Evolutionary conservation across 192 early-diverging fungal genomes (phyloP).

Genomic region (Funneliformis mosseae): DNA sequence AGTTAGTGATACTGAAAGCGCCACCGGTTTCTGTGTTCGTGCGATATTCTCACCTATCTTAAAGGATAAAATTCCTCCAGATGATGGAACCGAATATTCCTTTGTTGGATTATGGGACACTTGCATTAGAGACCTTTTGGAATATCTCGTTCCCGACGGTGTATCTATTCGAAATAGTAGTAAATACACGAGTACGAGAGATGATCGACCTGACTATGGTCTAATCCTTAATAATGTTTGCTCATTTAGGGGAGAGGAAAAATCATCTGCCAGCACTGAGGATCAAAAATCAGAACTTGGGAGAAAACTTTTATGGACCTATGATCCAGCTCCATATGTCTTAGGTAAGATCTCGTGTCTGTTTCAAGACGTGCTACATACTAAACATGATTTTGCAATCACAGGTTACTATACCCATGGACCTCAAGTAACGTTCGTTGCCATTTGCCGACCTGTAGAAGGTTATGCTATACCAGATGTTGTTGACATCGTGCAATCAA

Average conservation of each 20-base stretch:
- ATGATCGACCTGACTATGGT: neutral
- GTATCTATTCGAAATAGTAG: neutral
- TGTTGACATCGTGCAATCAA: neutral
- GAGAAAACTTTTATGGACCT: neutral
- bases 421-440: neutral
- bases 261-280: neutral
- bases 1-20: neutral
- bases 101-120: neutral
- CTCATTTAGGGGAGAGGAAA: neutral
- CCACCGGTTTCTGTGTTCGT: neutral
- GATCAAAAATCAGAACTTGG: neutral
- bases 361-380: neutral
- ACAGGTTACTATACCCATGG: neutral
- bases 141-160: neutral
- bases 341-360: conserved; percentile 1
- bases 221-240: conserved; percentile 1
- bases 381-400: neutral
- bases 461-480: neutral
- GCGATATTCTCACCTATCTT: neutral
- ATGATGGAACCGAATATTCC: neutral
- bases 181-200: neutral
- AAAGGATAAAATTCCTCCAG: neutral
- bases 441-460: neutral
- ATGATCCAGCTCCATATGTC: neutral
- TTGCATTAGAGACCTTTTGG: neutral